Evolutionary conservation across 106 monocot genomes (phyloP), one percentile per base, ranked within the genome.

Genomic region (Dendrobium chrysotoxum): DNA sequence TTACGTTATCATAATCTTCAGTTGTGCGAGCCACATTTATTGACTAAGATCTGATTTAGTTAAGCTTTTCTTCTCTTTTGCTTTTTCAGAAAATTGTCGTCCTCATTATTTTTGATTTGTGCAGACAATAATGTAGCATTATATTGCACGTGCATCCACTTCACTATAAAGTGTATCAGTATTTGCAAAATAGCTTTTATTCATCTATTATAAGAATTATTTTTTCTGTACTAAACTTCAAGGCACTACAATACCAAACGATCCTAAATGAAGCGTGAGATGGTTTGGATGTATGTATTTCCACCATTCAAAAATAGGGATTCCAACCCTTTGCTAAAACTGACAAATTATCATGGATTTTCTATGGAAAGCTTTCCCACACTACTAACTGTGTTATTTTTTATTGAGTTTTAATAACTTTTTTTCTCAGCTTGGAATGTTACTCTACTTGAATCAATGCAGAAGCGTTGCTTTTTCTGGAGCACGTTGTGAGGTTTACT

Each of bases 361-460:
- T 35, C 16, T 35, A n/a, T 70, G 70, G 70, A 35, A 70, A 70
- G 31, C 31, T 70, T 16, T 70, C 70, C 35, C 16, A 10, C 74
- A 0, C 4, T 74, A 20, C 3, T 74, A 6, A 41, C 20, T 74
- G 21, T 31, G 21, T 30, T 70, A 20, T 74, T 40, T 13, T 76
- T 76, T 11, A 76, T 28, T 0, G 5, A 21, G 71, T 20, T 42
- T 74, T 46, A 17, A 26, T 76, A 76, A 23, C 28, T 28, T 76
- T 61, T 76, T 47, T 20, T 83, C 71, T 35, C 76, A 98, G 94
- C 77, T 50, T 98, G 98, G 98, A 88, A 90, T 64, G 74, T 98
- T 42, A 95, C 92, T 58, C 89, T 98, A 45, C 78, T 98, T 40
- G 98, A 98, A 76, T 98, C 98, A 38, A 95, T 98, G 98, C 83